Percentiles rank a stretch among this genome's conserved stretches.
These are phyloP conservation scores for Pterocarpus macrocarpus DNA, from an alignment of 306 rosid species.

Conservation along the genomic window DNA sequence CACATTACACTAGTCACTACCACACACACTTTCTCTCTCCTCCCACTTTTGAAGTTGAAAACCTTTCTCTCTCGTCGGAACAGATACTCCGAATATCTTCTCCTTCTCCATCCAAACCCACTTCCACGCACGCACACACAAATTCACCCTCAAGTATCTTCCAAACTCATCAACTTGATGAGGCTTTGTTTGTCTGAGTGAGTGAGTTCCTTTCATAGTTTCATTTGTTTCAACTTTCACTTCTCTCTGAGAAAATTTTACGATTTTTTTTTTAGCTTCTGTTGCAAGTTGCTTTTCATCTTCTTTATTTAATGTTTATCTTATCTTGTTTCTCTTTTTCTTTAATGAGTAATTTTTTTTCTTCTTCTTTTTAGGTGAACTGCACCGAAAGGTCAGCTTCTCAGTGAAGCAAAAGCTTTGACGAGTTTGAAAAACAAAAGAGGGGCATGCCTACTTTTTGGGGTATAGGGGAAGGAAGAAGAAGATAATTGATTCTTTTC, in stretches of 20 bases:
- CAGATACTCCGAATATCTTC: slow-evolving; percentile 59
- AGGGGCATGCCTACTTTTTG: slow-evolving; percentile 31
- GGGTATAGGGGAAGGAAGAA: slow-evolving; percentile 3
- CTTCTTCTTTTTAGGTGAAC: slow-evolving; percentile 48
- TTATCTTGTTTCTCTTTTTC: slow-evolving; percentile 37
- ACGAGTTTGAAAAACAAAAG: slow-evolving; percentile 42
- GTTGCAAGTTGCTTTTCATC: slow-evolving; percentile 52
- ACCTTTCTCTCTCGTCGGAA: slow-evolving; percentile 53
- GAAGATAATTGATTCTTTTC: slow-evolving; percentile 27
- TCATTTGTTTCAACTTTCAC: slow-evolving; percentile 34
- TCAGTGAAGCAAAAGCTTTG: slow-evolving; percentile 63
- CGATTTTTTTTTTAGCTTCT: slow-evolving; percentile 42
- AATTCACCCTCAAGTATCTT: neutral
- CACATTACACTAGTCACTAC: slow-evolving; percentile 15
- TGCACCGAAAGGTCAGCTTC: slow-evolving; percentile 64
- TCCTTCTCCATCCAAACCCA: slow-evolving; percentile 35
- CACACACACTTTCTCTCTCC: slow-evolving; percentile 42
- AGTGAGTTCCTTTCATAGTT: slow-evolving; percentile 2
- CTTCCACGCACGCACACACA: neutral
- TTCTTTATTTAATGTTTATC: neutral
- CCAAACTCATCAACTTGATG: slow-evolving; percentile 34
- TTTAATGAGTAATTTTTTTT: slow-evolving; percentile 24
- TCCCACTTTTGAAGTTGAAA: slow-evolving; percentile 31
- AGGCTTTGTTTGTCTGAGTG: neutral
- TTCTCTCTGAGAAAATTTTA: slow-evolving; percentile 39